Evolutionary conservation across 179 eudicot genomes (phyloP), one percentile per base, ranked within the genome.

Genomic region (Drosera spatulata): DNA sequence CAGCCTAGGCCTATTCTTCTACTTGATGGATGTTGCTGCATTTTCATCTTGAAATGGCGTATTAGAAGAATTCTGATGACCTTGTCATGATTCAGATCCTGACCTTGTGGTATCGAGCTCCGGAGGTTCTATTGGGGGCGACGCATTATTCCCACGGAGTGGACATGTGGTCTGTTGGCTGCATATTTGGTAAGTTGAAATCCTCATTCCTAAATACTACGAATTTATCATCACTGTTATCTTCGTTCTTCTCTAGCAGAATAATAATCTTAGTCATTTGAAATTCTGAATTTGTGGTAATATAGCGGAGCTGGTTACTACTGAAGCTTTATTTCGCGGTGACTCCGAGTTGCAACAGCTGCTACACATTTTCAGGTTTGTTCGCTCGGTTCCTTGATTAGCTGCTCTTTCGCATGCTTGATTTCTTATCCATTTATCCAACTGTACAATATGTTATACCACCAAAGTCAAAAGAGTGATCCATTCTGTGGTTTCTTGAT

Each of bases 271-370:
- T 22, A 22, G 33, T 22, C 33, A 22, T 22, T 51, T 51, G 55
- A 11, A 14, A 51, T 62, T 51, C 9, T 10, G 42, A 51, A 56
- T 52, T 54, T 9, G 39, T 1, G 12, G 51, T 52, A 41, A 52
- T n/a, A 13, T 75, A 89, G 99, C 84, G 81, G 99, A 89, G 82
- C 70, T 93, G 45, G 79, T 88, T 69, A 91, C 85, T 51, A 91
- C 79, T 60, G 84, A 82, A 79, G 96, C 96, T 40, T 80, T 91
- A 59, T 93, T 89, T 64, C 75, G 75, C n/a, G 96, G 96, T 60
- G 98, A 91, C 70, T 91, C 98, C 14, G 99, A 93, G 71, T 68
- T 84, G 77, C 91, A 84, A 74, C 91, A 84, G 63, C 87, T 84
- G 55, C 87, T 84, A 39, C 91, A 82, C 83, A 84, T 91, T 71